Conservation (phyloP, 768 basidiomycete genomes). For the Suillus ampliporus region DNA sequence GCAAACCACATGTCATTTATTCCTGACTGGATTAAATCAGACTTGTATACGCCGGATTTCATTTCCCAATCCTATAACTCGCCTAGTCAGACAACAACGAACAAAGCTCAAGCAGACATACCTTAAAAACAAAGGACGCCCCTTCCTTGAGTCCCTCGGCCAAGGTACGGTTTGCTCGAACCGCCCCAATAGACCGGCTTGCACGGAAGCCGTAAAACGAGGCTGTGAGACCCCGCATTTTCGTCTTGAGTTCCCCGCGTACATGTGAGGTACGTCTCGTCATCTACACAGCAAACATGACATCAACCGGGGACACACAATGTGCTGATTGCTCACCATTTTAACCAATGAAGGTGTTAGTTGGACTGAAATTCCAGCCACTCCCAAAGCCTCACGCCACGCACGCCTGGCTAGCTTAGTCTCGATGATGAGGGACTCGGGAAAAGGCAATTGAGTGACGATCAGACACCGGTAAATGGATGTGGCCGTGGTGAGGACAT, state of each 20-base stretch:
- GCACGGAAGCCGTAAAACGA: slow-evolving; percentile 9
- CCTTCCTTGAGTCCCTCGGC: slow-evolving; percentile 12
- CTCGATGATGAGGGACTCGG: slow-evolving; percentile 17
- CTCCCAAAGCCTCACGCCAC: slow-evolving; percentile 1
- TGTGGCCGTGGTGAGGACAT: slow-evolving; percentile 24
- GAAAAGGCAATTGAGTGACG: slow-evolving; percentile 26
- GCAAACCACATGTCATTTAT: slow-evolving; percentile 34
- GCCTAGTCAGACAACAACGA: background rate
- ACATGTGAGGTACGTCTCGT: slow-evolving; percentile 15
- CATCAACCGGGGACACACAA: no score
- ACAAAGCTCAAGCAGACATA: background rate
- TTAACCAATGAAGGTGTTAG: slow-evolving; percentile 9
- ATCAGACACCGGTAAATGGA: slow-evolving; percentile 1
- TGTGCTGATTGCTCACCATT: slow-evolving; percentile 3
- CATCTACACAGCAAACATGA: background rate
- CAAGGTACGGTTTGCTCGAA: slow-evolving; percentile 6
- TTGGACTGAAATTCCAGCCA: background rate
- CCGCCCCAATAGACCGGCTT: background rate
- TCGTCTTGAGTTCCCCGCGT: slow-evolving; percentile 15
- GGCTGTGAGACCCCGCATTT: slow-evolving; percentile 4
- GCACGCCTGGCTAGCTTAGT: slow-evolving; percentile 6
- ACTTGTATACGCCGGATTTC: slow-evolving; percentile 29
- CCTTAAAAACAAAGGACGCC: slow-evolving; percentile 8
- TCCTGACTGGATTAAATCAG: slow-evolving; percentile 27
- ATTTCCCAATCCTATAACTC: slow-evolving; percentile 1